Base-by-base conservation (phyloP, 1,284 basidiomycete genomes). In the Papiliotrema flavescens region DNA sequence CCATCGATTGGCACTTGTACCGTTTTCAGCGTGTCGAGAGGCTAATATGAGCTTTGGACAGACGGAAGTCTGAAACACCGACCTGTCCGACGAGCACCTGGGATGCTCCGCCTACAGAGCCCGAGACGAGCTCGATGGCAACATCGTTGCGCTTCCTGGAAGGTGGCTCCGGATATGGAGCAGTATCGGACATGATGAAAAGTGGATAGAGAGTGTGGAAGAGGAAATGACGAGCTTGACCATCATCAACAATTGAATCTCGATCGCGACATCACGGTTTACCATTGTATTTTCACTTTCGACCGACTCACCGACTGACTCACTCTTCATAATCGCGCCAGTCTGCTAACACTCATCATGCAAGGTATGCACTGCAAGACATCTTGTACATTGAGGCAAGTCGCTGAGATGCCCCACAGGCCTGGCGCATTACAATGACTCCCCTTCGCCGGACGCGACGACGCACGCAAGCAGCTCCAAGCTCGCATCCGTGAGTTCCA, bases 21-120 rank as follows among this genome's bases (percentile, higher is more conserved):
- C 7, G 78, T 78, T 79, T 93, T 94, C 71, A 95, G 78, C 0
- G 90, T 94, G 73, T 95, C 91, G 23, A 92, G 78, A 3, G 73
- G 74, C 70, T 75, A 46, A 37, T 8, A 41, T 45, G 19, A 26
- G 34, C 28, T 32, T 32, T 32, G 28, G 28, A 56, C 44, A 32
- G 51, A 45, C 13, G 44, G 45, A 43, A 19, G 9, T n/a, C 19
- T 17, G 28, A 20, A 5, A 15, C 2, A 62, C 76, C 55, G 55
- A 76, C 76, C 65, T 92, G 90, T 2, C 91, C 91, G 35, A 90
- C 85, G 9, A 95, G 79, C 24, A 96, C 91, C 59, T 76, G 76
- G 8, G 68, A 59, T 2, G 76, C 76, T 17, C 79, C 79, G 35
- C 77, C 76, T 9, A 76, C 66, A 51, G 68, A 70, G n/a, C 78